Conservation (phyloP, 345 rosid species). For the Leavenworthia alabamica region DNA sequence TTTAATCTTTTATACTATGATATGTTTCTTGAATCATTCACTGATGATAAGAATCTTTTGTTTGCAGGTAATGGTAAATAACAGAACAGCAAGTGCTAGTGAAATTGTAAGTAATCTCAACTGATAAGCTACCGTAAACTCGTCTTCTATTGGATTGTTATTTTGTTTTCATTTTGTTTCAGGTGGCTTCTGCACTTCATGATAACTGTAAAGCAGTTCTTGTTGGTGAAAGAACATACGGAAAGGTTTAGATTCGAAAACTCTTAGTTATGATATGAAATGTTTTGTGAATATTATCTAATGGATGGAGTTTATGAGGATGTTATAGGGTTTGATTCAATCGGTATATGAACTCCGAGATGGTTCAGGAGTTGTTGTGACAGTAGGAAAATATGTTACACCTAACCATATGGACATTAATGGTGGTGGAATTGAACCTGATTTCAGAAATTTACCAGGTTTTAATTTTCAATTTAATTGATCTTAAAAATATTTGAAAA, state of each 20-base stretch:
- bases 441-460: no score
- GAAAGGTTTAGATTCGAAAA: no score
- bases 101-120: constrained; percentile 64
- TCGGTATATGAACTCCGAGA: constrained; percentile 85
- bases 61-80: constrained; percentile 80
- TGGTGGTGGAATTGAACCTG: constrained; percentile 89
- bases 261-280: no score
- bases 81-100: constrained; percentile 91
- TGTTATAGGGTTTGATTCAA: constrained; percentile 73
- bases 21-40: background rate
- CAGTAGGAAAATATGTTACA: constrained; percentile 82
- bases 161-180: constrained; percentile 15
- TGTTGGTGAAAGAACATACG: constrained; percentile 82
- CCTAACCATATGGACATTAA: constrained; percentile 87
- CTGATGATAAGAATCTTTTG: constrained; percentile 5
- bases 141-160: background rate
- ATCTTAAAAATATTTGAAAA: constrained; percentile 20
- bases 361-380: constrained; percentile 87
- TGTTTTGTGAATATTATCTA: background rate
- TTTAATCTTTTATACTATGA: background rate
- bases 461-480: no score
- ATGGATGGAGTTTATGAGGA: background rate
- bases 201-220: constrained; percentile 97
- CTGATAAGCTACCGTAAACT: background rate
- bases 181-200: constrained; percentile 98